These are phyloP conservation scores for Eremochloa ophiuroides DNA, from an alignment of 176 grass and related monocot species.

Conservation along the genomic window DNA sequence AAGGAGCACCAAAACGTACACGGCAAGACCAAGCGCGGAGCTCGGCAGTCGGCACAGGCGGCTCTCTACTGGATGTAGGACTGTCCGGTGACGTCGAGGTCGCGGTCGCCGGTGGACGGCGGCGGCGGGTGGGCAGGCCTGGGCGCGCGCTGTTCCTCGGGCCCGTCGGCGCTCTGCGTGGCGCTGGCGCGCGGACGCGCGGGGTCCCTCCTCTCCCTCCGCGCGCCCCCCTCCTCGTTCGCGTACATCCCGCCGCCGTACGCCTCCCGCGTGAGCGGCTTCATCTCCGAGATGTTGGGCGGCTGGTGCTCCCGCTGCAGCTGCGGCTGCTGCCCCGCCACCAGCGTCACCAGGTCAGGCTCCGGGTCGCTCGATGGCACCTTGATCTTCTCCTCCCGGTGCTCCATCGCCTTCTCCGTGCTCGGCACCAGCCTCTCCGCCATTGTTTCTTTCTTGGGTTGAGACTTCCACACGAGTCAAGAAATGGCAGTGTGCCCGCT, in stretches of 20 bases:
- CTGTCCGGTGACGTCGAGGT: constrained; percentile 84
- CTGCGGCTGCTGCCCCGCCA: constrained; percentile 21
- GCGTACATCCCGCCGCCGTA: constrained; percentile 85
- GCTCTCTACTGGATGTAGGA: constrained; percentile 78
- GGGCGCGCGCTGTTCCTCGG: constrained; percentile 22
- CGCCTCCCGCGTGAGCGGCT: constrained; percentile 67
- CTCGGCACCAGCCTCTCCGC: constrained; percentile 50
- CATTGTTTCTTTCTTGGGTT: not conserved
- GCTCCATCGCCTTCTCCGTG: constrained; percentile 36
- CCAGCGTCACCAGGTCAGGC: not conserved
- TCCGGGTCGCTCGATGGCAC: constrained; percentile 36
- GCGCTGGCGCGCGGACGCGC: constrained; percentile 38
- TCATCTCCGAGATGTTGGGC: constrained; percentile 70
- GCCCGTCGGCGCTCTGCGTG: constrained; percentile 74
- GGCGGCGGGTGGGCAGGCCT: constrained; percentile 52
- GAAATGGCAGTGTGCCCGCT: not conserved
- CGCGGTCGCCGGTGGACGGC: constrained; percentile 70
- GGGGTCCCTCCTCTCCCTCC: constrained; percentile 23
- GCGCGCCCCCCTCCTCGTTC: constrained; percentile 4
- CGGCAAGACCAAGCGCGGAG: not conserved
- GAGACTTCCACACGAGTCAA: not conserved
- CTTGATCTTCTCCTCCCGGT: constrained; percentile 30
- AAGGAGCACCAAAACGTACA: not conserved
- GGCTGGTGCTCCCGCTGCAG: constrained; percentile 34
- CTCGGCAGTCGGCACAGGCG: no score